A percentile compares a stretch with the other conserved stretches of the same genome.
Evolutionary conservation across 176 grass and related monocot species (phyloP).

Genomic region (Phyllostachys edulis): DNA sequence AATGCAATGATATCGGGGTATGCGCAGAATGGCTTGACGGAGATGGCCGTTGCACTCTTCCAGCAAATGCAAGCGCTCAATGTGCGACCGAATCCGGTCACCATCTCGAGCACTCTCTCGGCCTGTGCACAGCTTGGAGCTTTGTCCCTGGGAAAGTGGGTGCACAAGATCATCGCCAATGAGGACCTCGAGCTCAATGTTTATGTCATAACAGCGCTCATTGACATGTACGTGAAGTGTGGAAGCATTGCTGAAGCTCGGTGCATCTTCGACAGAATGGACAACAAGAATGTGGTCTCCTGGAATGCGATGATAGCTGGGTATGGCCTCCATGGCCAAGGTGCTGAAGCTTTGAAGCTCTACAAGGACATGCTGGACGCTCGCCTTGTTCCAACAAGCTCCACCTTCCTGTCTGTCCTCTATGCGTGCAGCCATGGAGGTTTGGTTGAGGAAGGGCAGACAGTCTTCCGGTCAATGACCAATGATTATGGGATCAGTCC

Average conservation of each 20-base stretch:
- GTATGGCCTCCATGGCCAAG: conserved; percentile 79
- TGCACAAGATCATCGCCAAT: conserved; percentile 62
- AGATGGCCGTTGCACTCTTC: conserved; percentile 63
- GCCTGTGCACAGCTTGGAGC: conserved; percentile 79
- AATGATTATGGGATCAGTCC: conserved; percentile 43
- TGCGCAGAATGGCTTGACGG: conserved; percentile 58
- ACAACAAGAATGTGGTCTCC: conserved; percentile 66
- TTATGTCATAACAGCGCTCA: conserved; percentile 57
- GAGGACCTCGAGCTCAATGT: conserved; percentile 56
- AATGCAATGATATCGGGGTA: conserved; percentile 33
- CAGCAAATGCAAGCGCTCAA: conserved; percentile 65
- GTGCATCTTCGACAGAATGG: conserved; percentile 61
- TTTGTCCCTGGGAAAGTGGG: conserved; percentile 71
- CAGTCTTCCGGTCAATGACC: conserved; percentile 57
- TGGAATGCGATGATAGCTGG: conserved; percentile 89
- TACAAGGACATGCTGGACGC: conserved; percentile 59
- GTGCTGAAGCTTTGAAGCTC: conserved; percentile 60
- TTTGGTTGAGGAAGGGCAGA: conserved; percentile 60
- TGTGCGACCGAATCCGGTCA: conserved; percentile 65
- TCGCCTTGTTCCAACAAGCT: conserved; percentile 49
- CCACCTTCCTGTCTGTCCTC: conserved; percentile 71
- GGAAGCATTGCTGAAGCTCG: conserved; percentile 68
- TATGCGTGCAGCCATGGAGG: conserved; percentile 85
- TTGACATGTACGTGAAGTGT: conserved; percentile 86
- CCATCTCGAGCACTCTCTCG: conserved; percentile 62